phyloP scores from a whole-genome alignment of 345 rosid genomes.

The Brassica carinata region DNA sequence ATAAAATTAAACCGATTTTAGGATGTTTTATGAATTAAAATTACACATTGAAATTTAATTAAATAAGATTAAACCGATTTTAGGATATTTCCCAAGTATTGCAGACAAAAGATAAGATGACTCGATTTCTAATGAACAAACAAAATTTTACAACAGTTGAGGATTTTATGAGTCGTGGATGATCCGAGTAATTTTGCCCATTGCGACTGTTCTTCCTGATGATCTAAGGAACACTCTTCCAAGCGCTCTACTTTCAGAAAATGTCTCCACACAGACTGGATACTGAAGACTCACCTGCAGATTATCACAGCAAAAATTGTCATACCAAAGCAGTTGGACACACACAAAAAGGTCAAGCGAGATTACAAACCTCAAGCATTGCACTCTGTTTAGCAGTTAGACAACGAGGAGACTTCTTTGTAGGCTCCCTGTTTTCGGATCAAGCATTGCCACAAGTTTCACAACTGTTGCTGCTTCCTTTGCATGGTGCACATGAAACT shows the following conservation, averaged over 20 bases:
- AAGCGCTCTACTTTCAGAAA: slow-evolving; percentile 69
- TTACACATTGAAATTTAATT: background rate
- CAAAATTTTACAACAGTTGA: background rate
- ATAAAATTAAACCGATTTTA: background rate
- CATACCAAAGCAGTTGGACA: slow-evolving; percentile 1
- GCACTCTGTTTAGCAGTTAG: slow-evolving; percentile 79
- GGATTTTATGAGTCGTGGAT: slow-evolving; percentile 44
- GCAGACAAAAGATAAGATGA: slow-evolving; percentile 7
- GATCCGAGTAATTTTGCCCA: slow-evolving; percentile 68
- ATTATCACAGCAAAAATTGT: background rate
- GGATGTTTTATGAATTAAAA: background rate
- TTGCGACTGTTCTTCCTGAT: slow-evolving; percentile 77
- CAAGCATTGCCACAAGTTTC: slow-evolving; percentile 64
- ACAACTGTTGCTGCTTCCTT: slow-evolving; percentile 78
- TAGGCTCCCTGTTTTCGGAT: slow-evolving; percentile 84
- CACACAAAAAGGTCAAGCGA: no score
- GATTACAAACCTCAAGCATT: slow-evolving; percentile 59
- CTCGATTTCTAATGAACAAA: background rate
- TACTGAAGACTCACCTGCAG: slow-evolving; percentile 64
- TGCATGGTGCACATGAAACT: slow-evolving; percentile 78
- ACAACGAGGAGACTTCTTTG: slow-evolving; percentile 79
- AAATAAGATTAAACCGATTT: background rate
- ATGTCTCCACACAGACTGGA: slow-evolving; percentile 69
- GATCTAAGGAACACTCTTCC: slow-evolving; percentile 89
- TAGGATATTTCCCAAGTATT: background rate